A percentile compares a stretch with the other conserved stretches of the same genome.
phyloP scores from a whole-genome alignment of 805 yeast genomes.

The Maudiozyma barnettii region DNA sequence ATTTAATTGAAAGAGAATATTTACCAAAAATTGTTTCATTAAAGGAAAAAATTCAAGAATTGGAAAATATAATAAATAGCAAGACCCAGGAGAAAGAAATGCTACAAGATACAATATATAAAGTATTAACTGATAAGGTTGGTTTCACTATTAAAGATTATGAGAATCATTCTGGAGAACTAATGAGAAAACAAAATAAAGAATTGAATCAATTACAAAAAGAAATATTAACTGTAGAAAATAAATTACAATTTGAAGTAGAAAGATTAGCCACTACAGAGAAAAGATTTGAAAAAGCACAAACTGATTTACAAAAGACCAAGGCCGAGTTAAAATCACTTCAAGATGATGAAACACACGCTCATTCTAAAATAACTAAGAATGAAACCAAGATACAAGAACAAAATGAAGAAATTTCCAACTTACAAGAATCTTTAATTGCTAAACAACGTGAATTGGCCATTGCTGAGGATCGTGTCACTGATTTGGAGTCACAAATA shows the following conservation, averaged over 20 bases:
- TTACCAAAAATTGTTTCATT: slow-evolving; percentile 19
- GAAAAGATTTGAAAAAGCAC: slow-evolving; percentile 36
- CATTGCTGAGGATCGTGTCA: slow-evolving; percentile 40
- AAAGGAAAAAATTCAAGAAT: slow-evolving; percentile 15
- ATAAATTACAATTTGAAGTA: slow-evolving; percentile 53
- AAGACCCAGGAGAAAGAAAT: slow-evolving; percentile 24
- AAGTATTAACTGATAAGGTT: slow-evolving; percentile 44
- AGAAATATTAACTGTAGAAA: slow-evolving; percentile 51
- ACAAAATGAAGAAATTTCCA: slow-evolving; percentile 29
- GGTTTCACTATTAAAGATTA: slow-evolving; percentile 57
- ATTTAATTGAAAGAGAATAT: slow-evolving; percentile 23
- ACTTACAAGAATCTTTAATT: slow-evolving; percentile 26
- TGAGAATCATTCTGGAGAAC: slow-evolving; percentile 57
- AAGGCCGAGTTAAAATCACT: slow-evolving; percentile 29
- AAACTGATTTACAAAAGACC: slow-evolving; percentile 31
- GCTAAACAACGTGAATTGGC: slow-evolving; percentile 29
- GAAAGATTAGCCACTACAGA: slow-evolving; percentile 48
- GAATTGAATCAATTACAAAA: slow-evolving; percentile 54
- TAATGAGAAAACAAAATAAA: slow-evolving; percentile 44
- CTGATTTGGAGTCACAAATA: slow-evolving; percentile 27
- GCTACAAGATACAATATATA: slow-evolving; percentile 40
- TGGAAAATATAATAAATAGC: slow-evolving; percentile 19
- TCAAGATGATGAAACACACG: slow-evolving; percentile 26
- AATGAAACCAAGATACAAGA: slow-evolving; percentile 36
- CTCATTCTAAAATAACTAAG: slow-evolving; percentile 29